These are phyloP conservation scores for Pachyrhizus erosus DNA, from an alignment of 306 rosid genomes.

Conservation along the genomic window DNA sequence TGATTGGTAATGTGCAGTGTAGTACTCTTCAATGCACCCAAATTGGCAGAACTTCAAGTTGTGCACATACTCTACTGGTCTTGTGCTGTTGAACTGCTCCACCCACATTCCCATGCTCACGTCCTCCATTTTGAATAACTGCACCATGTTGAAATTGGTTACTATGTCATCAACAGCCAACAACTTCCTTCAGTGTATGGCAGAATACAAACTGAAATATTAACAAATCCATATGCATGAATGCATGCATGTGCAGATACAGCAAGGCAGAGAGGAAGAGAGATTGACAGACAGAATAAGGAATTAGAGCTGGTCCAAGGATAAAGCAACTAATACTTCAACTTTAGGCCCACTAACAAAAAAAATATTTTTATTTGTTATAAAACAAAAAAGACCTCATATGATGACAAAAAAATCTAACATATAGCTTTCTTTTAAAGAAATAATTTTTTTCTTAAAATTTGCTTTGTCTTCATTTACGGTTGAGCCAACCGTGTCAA, in stretches of 20 bases:
- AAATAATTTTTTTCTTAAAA: no score
- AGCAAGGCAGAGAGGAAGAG: not conserved
- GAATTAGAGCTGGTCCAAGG: no score
- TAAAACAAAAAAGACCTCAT: no score
- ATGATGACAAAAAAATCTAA: no score
- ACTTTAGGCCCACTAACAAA: no score
- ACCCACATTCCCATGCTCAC: conserved; percentile 95
- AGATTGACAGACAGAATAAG: not conserved
- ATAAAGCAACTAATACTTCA: no score
- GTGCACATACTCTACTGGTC: conserved; percentile 60
- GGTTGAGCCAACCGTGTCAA: no score
- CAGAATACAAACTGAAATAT: not conserved
- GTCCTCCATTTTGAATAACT: conserved; percentile 86
- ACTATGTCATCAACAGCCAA: not conserved
- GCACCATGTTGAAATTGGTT: conserved; percentile 31
- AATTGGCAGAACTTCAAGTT: conserved; percentile 70
- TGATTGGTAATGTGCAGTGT: conserved; percentile 80
- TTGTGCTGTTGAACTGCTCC: conserved; percentile 65
- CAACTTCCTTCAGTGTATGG: not conserved
- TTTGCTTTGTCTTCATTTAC: no score
- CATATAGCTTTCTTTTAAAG: no score
- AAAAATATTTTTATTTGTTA: no score
- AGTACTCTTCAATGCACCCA: conserved; percentile 73
- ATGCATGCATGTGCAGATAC: not conserved
- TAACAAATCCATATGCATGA: not conserved